These are phyloP conservation scores for Fusarium clavum DNA, from an alignment of 2,329 filamentous ascomycete genomes.

Conservation along the genomic window DNA sequence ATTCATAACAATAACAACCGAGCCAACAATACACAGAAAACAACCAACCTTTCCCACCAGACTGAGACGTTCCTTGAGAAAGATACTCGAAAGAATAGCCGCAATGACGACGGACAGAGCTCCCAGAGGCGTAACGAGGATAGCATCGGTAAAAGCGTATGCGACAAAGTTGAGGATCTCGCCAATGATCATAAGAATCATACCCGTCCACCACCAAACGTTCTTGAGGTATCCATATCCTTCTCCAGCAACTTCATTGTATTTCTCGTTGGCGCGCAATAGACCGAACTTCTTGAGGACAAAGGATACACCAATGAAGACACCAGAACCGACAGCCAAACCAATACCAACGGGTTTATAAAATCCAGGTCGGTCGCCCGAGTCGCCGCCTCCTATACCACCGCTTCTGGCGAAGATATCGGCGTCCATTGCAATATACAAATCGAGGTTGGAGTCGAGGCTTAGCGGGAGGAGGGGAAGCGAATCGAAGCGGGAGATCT, in stretches of 20 bases:
- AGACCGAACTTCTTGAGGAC: conserved; percentile 95
- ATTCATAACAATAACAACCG: conserved; percentile 93
- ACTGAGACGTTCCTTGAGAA: conserved; percentile 93
- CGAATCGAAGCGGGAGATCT: conserved; percentile 26
- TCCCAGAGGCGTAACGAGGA: conserved; percentile 91
- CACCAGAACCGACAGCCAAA: conserved; percentile 85
- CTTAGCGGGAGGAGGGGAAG: conserved; percentile 1
- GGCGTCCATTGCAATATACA: conserved; percentile 37
- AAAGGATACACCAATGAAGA: conserved; percentile 95
- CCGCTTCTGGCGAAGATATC: conserved; percentile 43
- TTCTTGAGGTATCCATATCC: conserved; percentile 98
- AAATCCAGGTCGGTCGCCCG: conserved; percentile 56
- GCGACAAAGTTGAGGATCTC: conserved; percentile 98
- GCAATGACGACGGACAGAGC: conserved; percentile 93
- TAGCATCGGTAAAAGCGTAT: conserved; percentile 96
- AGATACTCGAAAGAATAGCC: conserved; percentile 90
- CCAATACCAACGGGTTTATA: conserved; percentile 91
- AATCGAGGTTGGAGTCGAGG: not conserved
- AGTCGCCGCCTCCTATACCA: conserved; percentile 21
- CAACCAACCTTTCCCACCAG: conserved; percentile 97
- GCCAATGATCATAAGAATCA: conserved; percentile 96
- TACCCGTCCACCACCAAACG: conserved; percentile 92
- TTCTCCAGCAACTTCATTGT: conserved; percentile 94
- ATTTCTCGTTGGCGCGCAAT: conserved; percentile 93
- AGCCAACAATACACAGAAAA: conserved; percentile 93